These are phyloP conservation scores for Elsinoe ampelina DNA, from an alignment of 2,329 filamentous ascomycete species.

Conservation along the genomic window DNA sequence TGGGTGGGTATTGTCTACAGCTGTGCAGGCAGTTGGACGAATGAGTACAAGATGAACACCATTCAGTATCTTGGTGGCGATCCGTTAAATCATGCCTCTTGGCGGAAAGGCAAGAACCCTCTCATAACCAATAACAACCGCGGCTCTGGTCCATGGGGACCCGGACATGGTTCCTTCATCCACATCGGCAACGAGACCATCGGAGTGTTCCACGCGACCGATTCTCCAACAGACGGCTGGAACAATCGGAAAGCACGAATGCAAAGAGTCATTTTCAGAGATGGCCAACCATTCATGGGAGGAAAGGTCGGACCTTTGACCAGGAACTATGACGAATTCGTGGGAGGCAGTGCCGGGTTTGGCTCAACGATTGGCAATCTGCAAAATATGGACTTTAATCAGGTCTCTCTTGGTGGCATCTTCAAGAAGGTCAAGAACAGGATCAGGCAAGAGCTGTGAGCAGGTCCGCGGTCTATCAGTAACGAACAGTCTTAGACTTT, in stretches of 20 bases:
- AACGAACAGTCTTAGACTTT: background rate
- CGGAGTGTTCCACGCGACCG: slow-evolving; percentile 39
- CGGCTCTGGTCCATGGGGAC: slow-evolving; percentile 33
- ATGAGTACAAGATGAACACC: slow-evolving; percentile 41
- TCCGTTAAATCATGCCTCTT: slow-evolving; percentile 30
- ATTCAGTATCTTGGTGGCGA: slow-evolving; percentile 34
- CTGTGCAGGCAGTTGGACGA: slow-evolving; percentile 39
- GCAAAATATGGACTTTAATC: slow-evolving; percentile 12
- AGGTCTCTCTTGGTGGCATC: slow-evolving; percentile 10
- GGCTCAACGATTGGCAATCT: background rate
- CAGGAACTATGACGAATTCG: slow-evolving; percentile 25
- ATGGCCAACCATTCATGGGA: slow-evolving; percentile 35
- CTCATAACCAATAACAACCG: slow-evolving; percentile 32
- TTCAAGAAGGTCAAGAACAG: slow-evolving; percentile 15
- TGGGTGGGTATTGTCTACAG: slow-evolving; percentile 40
- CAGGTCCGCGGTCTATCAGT: background rate
- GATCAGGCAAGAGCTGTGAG: slow-evolving; percentile 16
- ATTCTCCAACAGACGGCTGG: slow-evolving; percentile 35
- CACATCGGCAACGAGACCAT: slow-evolving; percentile 33
- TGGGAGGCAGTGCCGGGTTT: slow-evolving; percentile 16
- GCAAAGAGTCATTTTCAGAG: slow-evolving; percentile 32
- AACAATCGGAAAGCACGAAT: slow-evolving; percentile 36
- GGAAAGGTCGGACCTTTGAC: slow-evolving; percentile 30
- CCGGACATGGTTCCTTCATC: slow-evolving; percentile 39
- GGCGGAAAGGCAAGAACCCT: slow-evolving; percentile 33